Conservation (phyloP, 1,284 basidiomycete genomes). For the Pterula multifida region DNA sequence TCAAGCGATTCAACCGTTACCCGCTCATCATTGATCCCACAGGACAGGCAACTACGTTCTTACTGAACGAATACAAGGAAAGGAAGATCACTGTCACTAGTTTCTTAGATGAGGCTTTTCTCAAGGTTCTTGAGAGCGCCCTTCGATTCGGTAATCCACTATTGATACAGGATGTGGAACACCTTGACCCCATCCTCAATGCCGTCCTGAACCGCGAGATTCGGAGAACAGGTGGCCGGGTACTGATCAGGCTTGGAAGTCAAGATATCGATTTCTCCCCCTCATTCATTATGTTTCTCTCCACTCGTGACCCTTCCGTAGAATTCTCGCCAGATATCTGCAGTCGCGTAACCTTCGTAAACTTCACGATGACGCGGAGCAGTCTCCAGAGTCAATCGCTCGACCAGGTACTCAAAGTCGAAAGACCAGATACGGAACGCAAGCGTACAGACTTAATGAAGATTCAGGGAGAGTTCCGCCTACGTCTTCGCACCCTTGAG, state of each 20-base stretch:
- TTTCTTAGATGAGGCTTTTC: slow-evolving; percentile 97
- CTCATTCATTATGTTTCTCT: slow-evolving; percentile 97
- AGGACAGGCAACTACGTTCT: slow-evolving; percentile 93
- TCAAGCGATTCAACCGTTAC: slow-evolving; percentile 96
- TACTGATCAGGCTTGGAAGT: slow-evolving; percentile 93
- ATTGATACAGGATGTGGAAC: slow-evolving; percentile 96
- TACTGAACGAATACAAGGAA: slow-evolving; percentile 91
- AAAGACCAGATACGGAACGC: slow-evolving; percentile 92
- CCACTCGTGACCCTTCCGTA: slow-evolving; percentile 93
- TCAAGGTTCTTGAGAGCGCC: slow-evolving; percentile 97
- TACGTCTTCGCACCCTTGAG: slow-evolving; percentile 88
- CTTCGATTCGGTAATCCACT: slow-evolving; percentile 97
- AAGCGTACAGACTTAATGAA: slow-evolving; percentile 98
- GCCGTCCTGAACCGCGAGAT: slow-evolving; percentile 97
- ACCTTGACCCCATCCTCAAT: slow-evolving; percentile 96
- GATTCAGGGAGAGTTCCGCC: slow-evolving; percentile 94
- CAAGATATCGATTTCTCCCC: slow-evolving; percentile 99
- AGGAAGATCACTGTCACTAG: slow-evolving; percentile 97
- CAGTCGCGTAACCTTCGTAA: slow-evolving; percentile 98
- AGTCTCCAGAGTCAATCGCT: slow-evolving; percentile 97
- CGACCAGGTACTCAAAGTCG: slow-evolving; percentile 93
- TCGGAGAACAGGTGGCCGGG: slow-evolving; percentile 89
- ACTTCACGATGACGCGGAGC: slow-evolving; percentile 99
- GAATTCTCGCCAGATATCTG: slow-evolving; percentile 98
- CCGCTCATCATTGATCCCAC: slow-evolving; percentile 98